Conservation (phyloP, 2,329 filamentous ascomycete species). For the Fusarium tuaranense region DNA sequence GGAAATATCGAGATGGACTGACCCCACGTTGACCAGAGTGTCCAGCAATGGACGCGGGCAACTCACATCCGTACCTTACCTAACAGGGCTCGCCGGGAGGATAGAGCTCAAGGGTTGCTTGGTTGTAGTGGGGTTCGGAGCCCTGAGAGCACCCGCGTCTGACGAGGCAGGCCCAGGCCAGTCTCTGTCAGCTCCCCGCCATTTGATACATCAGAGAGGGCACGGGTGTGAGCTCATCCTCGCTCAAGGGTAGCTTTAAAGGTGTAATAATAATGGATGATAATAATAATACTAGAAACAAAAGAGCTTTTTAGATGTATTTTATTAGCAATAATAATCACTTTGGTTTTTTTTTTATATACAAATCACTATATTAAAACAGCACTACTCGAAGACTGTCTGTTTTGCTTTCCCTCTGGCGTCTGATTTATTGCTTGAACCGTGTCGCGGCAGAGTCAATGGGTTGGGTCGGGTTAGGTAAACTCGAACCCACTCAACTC, state of each 20-base stretch:
- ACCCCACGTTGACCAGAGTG: slow-evolving; percentile 37
- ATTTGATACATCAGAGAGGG: background rate
- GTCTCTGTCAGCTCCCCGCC: background rate
- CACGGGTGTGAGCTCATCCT: background rate
- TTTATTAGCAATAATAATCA: background rate
- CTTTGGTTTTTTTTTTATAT: background rate
- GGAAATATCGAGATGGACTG: slow-evolving; percentile 39
- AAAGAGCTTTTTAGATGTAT: background rate
- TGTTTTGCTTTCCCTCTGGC: background rate
- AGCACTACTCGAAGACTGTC: background rate
- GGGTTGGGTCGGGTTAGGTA: background rate
- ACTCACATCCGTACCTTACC: slow-evolving; percentile 16
- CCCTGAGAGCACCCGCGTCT: slow-evolving; percentile 24
- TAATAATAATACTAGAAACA: background rate
- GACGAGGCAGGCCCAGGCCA: background rate
- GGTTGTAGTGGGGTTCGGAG: slow-evolving; percentile 37
- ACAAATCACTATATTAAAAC: background rate
- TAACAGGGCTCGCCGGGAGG: background rate
- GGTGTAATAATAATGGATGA: background rate
- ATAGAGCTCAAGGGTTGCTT: slow-evolving; percentile 22
- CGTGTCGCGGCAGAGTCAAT: background rate
- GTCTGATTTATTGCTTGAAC: background rate
- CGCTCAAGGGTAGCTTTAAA: background rate
- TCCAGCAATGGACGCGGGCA: background rate
- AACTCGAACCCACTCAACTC: background rate